Evolutionary conservation across 495 filamentous ascomycete genomes (phyloP), one percentile per base, ranked within the genome.

Genomic region (Staphylotrichum longicolle): DNA sequence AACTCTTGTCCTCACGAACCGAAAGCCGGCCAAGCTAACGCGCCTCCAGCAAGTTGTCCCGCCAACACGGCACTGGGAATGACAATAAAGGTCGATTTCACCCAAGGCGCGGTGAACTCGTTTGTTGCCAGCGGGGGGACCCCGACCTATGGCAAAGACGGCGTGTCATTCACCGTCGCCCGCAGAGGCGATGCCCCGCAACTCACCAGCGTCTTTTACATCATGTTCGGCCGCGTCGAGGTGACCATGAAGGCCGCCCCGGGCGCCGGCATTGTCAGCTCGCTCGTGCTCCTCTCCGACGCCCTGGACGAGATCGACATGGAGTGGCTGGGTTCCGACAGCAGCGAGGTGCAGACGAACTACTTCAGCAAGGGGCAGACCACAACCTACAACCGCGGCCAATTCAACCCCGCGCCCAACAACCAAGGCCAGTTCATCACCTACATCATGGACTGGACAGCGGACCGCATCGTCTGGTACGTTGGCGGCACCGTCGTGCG

Each of bases 261-360:
- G 7, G 90, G 90, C 4, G 70, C 70, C 7, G 90, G 90, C 54
- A 85, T 96, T 56, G 85, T 98, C 51, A 91, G 87, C 75, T 91
- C 87, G 54, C 80, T 94, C 33, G 90, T 97, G 11, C 76, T 98
- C 58, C 85, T 94, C 73, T 96, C 93, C 9, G 93, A 96, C 72
- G 84, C 87, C 63, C 83, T 96, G 11, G 94, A 98, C 73, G 94
- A 98, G 75, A 91, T 98, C 68, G 94, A 97, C 73, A 91, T 91
- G 82, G 88, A 91, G 70, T 91, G 88, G 88, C 74, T 91, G 12
- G 88, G 88, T 42, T 80, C 80, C 48, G 80, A 87, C 66, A 75
- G 78, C 57, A 80, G 67, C 54, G 72, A 86, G 55, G 88, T 95
- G 12, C 90, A 96, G 75, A 88, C 85, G 70, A 96, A 98, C 77